Percentiles rank a stretch among this genome's conserved stretches.
Conservation (phyloP, 805 yeast genomes). For the Candida coquimbonensis region DNA sequence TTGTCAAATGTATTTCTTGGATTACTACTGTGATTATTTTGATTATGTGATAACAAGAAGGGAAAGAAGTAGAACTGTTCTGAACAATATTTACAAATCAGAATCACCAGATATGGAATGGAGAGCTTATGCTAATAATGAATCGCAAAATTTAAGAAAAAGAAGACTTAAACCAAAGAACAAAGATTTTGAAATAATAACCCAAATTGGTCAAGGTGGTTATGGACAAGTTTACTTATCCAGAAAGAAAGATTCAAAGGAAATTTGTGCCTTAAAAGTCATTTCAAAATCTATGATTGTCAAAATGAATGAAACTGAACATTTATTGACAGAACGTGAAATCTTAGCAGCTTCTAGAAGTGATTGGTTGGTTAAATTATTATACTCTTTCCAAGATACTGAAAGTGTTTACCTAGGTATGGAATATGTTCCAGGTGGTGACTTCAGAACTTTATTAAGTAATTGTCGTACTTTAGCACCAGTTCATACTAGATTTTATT, state of each 20-base stretch:
- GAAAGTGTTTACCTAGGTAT: constrained; percentile 89
- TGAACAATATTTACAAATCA: constrained; percentile 40
- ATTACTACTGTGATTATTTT: constrained; percentile 92
- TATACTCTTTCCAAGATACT: constrained; percentile 92
- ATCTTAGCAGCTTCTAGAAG: constrained; percentile 92
- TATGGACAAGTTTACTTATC: constrained; percentile 98
- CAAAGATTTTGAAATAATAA: constrained; percentile 91
- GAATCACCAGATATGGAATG: constrained; percentile 42
- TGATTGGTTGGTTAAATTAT: constrained; percentile 90
- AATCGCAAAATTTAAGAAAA: constrained; percentile 76
- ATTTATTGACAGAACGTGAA: constrained; percentile 93
- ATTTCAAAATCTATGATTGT: constrained; percentile 79
- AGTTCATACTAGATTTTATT: constrained; percentile 91
- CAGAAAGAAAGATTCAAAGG: constrained; percentile 86
- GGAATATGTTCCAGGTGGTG: constrained; percentile 99
- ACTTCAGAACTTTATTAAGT: constrained; percentile 87
- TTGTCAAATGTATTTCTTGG: constrained; percentile 88
- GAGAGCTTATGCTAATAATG: constrained; percentile 77
- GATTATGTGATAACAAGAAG: constrained; percentile 86
- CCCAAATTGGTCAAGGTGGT: constrained; percentile 99
- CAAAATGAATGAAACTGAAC: constrained; percentile 91
- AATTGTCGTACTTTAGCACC: constrained; percentile 91
- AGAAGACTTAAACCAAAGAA: constrained; percentile 88
- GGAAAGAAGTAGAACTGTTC: constrained; percentile 70
- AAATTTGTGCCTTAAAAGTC: constrained; percentile 91